Evolutionary conservation across 2,329 filamentous ascomycete genomes (phyloP).

Genomic region (Aspergillus floridensis): DNA sequence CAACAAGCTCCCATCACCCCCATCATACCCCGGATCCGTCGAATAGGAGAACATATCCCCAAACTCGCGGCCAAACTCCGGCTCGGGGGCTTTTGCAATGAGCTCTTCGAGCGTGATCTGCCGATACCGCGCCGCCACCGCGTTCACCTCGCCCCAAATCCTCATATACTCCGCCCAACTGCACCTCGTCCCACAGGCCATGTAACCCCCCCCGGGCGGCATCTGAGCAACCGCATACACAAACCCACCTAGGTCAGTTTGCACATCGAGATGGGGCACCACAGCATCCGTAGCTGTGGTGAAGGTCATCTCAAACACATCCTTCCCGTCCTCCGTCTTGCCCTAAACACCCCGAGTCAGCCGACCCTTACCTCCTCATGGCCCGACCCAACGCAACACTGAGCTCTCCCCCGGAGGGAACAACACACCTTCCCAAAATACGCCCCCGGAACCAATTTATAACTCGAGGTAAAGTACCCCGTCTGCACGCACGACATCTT

Average conservation of each 20-base stretch:
- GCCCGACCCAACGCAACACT: not conserved
- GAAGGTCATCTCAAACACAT: conserved; percentile 48
- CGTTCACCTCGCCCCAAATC: conserved; percentile 43
- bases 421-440: conserved; percentile 49
- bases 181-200: conserved; percentile 48
- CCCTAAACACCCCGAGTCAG: not conserved
- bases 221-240: conserved; percentile 51
- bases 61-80: conserved; percentile 46
- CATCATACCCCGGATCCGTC: conserved; percentile 51
- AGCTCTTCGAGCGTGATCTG: conserved; percentile 45
- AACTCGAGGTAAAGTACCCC: conserved; percentile 51
- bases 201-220: conserved; percentile 50
- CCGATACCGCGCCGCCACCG: conserved; percentile 37
- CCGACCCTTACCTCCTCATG: not conserved
- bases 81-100: conserved; percentile 38
- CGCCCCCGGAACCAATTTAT: conserved; percentile 46
- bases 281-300: conserved; percentile 40
- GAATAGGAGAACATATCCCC: conserved; percentile 50
- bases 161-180: conserved; percentile 49
- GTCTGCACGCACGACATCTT: conserved; percentile 54
- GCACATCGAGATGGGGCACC: conserved; percentile 49
- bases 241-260: conserved; percentile 50
- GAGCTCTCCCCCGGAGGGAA: not conserved
- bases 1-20: conserved; percentile 42
- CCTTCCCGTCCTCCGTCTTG: conserved; percentile 20